Percentiles rank a stretch among this genome's conserved stretches.
These are phyloP conservation scores for Crithidia bombi DNA, from an alignment of 208 protist species.

Conservation along the genomic window DNA sequence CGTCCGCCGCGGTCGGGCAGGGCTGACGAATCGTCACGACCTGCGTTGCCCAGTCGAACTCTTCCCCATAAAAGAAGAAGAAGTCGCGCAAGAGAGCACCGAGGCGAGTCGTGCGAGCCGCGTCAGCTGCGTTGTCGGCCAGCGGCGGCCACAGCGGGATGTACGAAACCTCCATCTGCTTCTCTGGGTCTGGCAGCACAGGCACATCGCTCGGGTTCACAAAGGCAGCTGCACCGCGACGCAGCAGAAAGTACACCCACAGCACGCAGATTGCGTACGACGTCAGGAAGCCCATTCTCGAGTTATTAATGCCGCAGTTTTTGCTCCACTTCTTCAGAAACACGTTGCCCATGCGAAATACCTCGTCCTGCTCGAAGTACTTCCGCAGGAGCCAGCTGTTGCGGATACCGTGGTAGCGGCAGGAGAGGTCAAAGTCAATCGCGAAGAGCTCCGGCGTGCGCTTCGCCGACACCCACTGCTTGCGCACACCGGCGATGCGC, in stretches of 20 bases:
- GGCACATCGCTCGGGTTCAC: constrained; percentile 46
- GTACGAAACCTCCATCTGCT: constrained; percentile 43
- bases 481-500: constrained; percentile 22
- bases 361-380: constrained; percentile 59
- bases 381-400: constrained; percentile 83
- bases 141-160: constrained; percentile 51
- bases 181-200: constrained; percentile 21
- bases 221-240: constrained; percentile 36
- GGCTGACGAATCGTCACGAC: constrained; percentile 48
- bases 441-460: constrained; percentile 68
- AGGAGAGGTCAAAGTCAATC: constrained; percentile 86
- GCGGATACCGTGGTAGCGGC: constrained; percentile 63
- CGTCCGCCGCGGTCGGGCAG: constrained; percentile 1
- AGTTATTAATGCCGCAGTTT: constrained; percentile 74
- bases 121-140: constrained; percentile 3
- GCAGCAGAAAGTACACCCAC: constrained; percentile 82
- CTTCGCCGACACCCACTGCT: constrained; percentile 37
- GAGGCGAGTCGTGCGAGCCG: constrained; percentile 22
- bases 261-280: constrained; percentile 78
- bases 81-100: constrained; percentile 51
- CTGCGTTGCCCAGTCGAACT: constrained; percentile 56
- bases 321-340: constrained; percentile 90
- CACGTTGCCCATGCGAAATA: constrained; percentile 62
- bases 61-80: constrained; percentile 60
- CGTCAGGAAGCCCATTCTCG: constrained; percentile 70